Evolutionary conservation across 1,139 yeast species (phyloP), one percentile per base, ranked within the genome.

Genomic region (Yamadazyma epiphylla): DNA sequence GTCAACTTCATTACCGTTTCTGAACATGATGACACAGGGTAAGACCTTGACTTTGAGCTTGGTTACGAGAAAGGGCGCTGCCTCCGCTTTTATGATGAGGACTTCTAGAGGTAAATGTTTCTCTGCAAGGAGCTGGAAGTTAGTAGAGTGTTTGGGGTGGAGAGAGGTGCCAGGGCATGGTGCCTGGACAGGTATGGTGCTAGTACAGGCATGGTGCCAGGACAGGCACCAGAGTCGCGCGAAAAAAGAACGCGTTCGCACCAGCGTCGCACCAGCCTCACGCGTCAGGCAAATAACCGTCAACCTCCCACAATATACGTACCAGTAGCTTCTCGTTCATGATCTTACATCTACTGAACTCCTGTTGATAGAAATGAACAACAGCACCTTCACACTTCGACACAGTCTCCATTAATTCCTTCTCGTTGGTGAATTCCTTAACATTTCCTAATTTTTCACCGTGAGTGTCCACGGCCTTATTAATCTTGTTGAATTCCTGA

Each of bases 21-120:
- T 58, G 48, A 80, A 85, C n/a, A 77, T 65, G 2, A 81, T 57
- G 5, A 84, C 78, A 45, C 80, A 80, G 1, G 95, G 95, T 7
- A 86, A 62, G 5, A 81, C 79, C 46, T 80, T 75, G 29, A 86
- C 64, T 2, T 64, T 60, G 27, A 86, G 64, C 45, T 75, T 78
- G 2, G 75, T 58, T 4, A 78, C 86, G 29, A 86, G 58, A 48
- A 86, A 86, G 3, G 94, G 88, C 1, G 89, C 83, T 16, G 70
- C 58, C 25, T 65, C 71, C 0, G 85, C 95, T 35, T 70, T 62
- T n/a, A 83, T 69, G 29, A 70, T 64, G 16, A 77, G 55, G 34
- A 83, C 74, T 37, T 66, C 66, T 2, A 84, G 62, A 1, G 63
- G 58, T 22, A 81, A 48, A 52, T 85, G 86, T 38, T 71, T 75